These are phyloP conservation scores for Leucaena leucocephala DNA, from an alignment of 306 rosid genomes.

Conservation along the genomic window DNA sequence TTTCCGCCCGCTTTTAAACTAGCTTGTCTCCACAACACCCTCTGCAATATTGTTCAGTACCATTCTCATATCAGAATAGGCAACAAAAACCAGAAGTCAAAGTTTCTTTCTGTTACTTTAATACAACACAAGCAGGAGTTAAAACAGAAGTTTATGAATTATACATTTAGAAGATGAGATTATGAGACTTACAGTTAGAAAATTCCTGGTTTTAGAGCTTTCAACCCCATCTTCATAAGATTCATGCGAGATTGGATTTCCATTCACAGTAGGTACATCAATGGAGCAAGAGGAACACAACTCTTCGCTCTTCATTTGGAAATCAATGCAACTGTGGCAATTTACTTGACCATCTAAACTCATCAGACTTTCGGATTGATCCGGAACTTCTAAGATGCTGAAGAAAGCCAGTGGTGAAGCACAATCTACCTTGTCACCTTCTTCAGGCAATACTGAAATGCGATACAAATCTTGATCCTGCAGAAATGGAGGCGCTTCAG, in stretches of 20 bases:
- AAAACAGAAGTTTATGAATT: constrained; percentile 23
- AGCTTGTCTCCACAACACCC: constrained; percentile 69
- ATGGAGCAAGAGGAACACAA: constrained; percentile 62
- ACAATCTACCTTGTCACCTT: constrained; percentile 50
- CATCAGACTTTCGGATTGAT: constrained; percentile 52
- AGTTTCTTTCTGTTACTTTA: background rate
- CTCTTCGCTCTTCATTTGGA: constrained; percentile 55
- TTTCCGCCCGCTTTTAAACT: constrained; percentile 63
- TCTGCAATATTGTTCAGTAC: constrained; percentile 60
- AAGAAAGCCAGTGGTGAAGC: constrained; percentile 60
- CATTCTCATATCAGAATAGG: constrained; percentile 22
- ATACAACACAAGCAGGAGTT: background rate
- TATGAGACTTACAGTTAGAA: constrained; percentile 61
- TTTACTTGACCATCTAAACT: constrained; percentile 55
- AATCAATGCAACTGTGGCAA: constrained; percentile 67
- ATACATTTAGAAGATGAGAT: constrained; percentile 29
- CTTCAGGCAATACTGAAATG: constrained; percentile 60
- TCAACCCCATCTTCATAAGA: constrained; percentile 62
- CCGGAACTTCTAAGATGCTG: constrained; percentile 67
- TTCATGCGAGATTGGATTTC: constrained; percentile 52
- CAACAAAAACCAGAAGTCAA: background rate
- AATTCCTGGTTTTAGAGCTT: constrained; percentile 57
- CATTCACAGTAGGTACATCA: constrained; percentile 61
- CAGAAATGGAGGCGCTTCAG: constrained; percentile 27
- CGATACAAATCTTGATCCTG: constrained; percentile 74